Conservation (phyloP, 768 basidiomycete species). For the Russula olivacea region DNA sequence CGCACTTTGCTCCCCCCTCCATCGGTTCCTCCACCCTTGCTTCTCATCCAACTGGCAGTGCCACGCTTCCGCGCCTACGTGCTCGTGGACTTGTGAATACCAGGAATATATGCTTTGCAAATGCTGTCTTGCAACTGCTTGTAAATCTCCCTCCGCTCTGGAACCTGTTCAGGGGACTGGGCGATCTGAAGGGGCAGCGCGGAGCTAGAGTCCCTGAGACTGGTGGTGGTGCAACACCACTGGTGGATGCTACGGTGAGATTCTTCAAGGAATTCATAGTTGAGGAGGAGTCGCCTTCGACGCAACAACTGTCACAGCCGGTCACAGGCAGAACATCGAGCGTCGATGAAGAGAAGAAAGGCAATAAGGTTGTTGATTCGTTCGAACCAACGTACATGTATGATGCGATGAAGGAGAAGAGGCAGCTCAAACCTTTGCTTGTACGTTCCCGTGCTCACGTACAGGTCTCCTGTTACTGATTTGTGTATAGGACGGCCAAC, state of each 20-base stretch:
- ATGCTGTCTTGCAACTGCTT: conserved; percentile 85
- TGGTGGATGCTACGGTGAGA: conserved; percentile 60
- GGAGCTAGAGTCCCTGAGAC: conserved; percentile 31
- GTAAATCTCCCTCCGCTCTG: conserved; percentile 85
- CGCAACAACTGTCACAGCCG: not conserved
- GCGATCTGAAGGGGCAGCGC: conserved; percentile 37
- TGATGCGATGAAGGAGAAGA: not conserved
- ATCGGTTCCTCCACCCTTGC: not conserved
- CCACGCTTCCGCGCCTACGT: conserved; percentile 37
- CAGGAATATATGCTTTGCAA: conserved; percentile 97
- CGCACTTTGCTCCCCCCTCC: too few species aligned
- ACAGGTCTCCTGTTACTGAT: not conserved
- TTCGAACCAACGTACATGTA: not conserved
- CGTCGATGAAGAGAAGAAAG: not conserved
- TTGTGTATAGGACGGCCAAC: not conserved
- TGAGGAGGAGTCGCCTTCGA: conserved; percentile 13
- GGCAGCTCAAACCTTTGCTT: conserved; percentile 84
- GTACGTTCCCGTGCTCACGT: conserved; percentile 39
- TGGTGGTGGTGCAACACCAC: conserved; percentile 37
- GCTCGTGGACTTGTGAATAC: conserved; percentile 86
- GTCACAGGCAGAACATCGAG: not conserved
- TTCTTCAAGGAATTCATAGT: conserved; percentile 73
- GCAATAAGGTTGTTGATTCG: not conserved
- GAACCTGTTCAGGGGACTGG: conserved; percentile 66
- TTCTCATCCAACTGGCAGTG: conserved; percentile 13